Evolutionary conservation across 495 filamentous ascomycete genomes (phyloP).

Genomic region (Ramalina intermedia): DNA sequence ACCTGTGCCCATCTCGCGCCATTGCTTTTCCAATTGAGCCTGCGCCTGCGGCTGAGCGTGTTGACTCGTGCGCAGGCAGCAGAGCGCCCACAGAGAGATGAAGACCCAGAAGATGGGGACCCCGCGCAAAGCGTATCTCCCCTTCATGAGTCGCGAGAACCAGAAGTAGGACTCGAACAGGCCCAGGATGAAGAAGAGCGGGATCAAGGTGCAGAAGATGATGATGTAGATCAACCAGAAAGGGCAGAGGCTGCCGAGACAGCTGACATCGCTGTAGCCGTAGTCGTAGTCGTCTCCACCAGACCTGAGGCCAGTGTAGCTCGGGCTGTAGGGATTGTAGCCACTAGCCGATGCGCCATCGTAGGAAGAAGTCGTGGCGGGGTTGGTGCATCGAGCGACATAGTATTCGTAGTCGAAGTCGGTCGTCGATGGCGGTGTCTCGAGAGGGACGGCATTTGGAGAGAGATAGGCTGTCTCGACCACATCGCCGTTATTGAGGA

Average conservation of each 20-base stretch:
- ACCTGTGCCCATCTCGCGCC: conserved; percentile 1
- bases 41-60: neutral
- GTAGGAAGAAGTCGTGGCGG: neutral
- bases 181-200: neutral
- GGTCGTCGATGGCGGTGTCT: neutral
- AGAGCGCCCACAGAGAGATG: neutral
- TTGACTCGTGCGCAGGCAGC: neutral
- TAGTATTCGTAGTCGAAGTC: neutral
- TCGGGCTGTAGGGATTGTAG: neutral
- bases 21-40: neutral
- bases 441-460: neutral
- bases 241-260: neutral
- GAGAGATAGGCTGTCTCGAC: neutral
- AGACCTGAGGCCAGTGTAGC: neutral
- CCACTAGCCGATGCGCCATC: neutral
- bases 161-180: conserved; percentile 1
- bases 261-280: neutral
- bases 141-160: conserved; percentile 2
- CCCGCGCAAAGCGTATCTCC: neutral
- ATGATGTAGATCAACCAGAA: conserved; percentile 3
- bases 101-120: neutral
- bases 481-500: neutral
- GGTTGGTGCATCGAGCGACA: neutral
- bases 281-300: neutral
- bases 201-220: neutral